Base-by-base conservation (phyloP, 176 grass and related monocot genomes). In the Canna indica region DNA sequence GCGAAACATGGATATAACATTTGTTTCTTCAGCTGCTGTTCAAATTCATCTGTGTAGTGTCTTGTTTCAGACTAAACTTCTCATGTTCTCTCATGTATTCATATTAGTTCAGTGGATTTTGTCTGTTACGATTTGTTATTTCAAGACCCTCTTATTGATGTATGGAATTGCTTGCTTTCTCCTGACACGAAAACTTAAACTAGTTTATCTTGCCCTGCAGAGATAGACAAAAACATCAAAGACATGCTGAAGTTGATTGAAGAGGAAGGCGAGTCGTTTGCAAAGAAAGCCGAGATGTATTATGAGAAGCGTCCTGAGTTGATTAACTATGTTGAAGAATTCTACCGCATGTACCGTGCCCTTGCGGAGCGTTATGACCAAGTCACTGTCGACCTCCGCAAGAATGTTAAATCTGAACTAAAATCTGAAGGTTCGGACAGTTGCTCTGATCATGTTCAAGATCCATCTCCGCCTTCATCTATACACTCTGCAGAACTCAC, bases 251-350 rank as follows among this genome's bases (percentile, higher is more conserved):
- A 34, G 71, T 80, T 97, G 72, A 90, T 92, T 1, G 88, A 92
- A 85, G 88, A 96, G 56, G 88, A 97, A 65, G 93, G 82, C 3
- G 93, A 92, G 77, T 97, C 86, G 22, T 92, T 92, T 90, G 86
- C 89, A 48, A 92, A 92, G 77, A 97, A 97, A 64, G 93, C 88
- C 34, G 93, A 97, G 76, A 90, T 92, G 82, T 92, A 97, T 77
- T 97, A 82, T 47, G 75, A 92, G 69, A 80, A 74, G 39, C 75
- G 93, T 2, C 93, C 93, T 31, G 45, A 83, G 68, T 82, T 97
- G 46, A 72, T 97, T 26, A 79, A 77, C 36, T 83, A 85, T 75
- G 93, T 97, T 4, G 93, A 97, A 72, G 88, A 90, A 48, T 92
- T 92, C 66, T 87, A 92, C 70, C 86, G 88, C 56, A 97, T 97